A percentile compares a stretch with the other conserved stretches of the same genome.
Conservation (phyloP, 2,329 filamentous ascomycete species). For the Conoideocrella luteorostrata region DNA sequence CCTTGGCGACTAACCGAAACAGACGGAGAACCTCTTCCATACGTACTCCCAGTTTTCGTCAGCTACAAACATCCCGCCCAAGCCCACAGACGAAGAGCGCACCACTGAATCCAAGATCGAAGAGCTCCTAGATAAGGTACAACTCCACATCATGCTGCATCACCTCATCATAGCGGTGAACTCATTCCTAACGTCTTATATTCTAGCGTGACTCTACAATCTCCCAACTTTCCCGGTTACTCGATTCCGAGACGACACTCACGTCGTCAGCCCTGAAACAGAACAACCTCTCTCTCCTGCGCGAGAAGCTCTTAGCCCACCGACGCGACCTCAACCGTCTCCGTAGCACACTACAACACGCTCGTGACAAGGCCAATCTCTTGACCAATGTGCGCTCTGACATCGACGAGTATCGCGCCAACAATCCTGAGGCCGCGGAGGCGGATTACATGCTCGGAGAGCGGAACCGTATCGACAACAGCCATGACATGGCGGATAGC, state of each 20-base stretch:
- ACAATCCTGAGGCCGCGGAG: constrained; percentile 76
- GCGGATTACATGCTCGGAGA: constrained; percentile 97
- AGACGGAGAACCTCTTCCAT: constrained; percentile 82
- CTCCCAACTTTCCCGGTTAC: constrained; percentile 74
- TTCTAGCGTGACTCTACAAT: constrained; percentile 75
- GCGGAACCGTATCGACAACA: constrained; percentile 77
- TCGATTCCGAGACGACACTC: constrained; percentile 84
- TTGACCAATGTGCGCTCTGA: constrained; percentile 86
- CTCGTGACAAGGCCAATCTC: constrained; percentile 82
- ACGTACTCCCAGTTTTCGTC: constrained; percentile 88
- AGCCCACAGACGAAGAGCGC: constrained; percentile 79
- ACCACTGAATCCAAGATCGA: constrained; percentile 74
- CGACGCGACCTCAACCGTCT: constrained; percentile 74
- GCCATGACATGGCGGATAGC: constrained; percentile 80
- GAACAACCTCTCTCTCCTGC: constrained; percentile 86
- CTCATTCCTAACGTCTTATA: no score
- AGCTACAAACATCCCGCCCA: constrained; percentile 68
- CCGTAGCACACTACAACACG: constrained; percentile 64
- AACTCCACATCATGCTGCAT: no score
- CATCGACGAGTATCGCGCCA: constrained; percentile 79
- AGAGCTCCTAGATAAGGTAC: constrained; percentile 71
- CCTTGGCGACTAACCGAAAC: background rate
- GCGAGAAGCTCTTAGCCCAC: constrained; percentile 84
- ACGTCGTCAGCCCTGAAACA: constrained; percentile 93
- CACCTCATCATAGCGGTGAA: no score